Conservation (phyloP, 257 asterid species). For the Solanum lycopersicoides region DNA sequence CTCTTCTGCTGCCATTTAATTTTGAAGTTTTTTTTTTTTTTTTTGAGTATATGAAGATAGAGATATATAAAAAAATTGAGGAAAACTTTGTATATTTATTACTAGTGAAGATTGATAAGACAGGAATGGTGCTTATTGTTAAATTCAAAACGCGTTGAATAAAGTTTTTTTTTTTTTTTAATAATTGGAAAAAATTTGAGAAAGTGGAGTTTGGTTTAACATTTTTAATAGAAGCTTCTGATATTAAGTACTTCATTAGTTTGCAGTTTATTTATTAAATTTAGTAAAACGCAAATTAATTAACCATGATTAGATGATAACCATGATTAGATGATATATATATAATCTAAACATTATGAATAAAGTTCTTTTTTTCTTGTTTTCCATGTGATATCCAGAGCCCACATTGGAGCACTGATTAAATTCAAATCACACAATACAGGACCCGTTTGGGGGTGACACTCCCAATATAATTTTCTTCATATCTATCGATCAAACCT, state of each 20-base stretch:
- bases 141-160: background rate
- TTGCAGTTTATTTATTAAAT: background rate
- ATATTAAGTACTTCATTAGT: background rate
- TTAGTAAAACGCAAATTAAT: background rate
- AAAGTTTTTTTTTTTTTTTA: background rate
- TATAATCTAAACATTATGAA: too few relatives aligned
- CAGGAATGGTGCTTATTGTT: background rate
- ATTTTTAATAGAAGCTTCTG: background rate
- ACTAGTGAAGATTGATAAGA: background rate
- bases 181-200: background rate
- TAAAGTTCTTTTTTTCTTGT: too few relatives aligned
- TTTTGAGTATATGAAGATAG: background rate
- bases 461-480: too few relatives aligned
- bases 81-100: background rate
- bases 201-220: background rate
- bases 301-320: too few relatives aligned
- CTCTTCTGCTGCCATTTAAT: background rate
- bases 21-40: background rate
- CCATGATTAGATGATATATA: too few relatives aligned
- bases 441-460: fast-evolving
- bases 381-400: too few relatives aligned
- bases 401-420: too few relatives aligned
- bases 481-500: too few relatives aligned
- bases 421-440: too few relatives aligned
- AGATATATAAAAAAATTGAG: background rate